Evolutionary conservation across 176 grass and related monocot genomes (phyloP).

Genomic region (Hordeum marinum): DNA sequence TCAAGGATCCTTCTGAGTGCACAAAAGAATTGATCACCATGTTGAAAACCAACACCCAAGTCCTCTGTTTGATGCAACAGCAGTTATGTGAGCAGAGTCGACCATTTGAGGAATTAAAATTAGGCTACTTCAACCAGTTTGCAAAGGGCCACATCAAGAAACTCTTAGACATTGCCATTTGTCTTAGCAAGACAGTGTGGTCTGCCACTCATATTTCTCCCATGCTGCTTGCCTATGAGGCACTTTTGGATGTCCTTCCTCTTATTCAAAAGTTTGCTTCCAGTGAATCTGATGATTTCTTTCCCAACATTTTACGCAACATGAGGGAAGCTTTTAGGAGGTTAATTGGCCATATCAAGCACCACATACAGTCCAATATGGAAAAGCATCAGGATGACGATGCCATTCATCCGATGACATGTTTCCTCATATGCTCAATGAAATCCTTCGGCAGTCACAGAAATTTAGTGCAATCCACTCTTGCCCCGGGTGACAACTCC

Average conservation of each 20-base stretch:
- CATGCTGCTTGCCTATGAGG: neutral
- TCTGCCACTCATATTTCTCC: neutral
- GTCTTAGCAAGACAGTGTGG: neutral
- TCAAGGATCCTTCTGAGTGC: neutral
- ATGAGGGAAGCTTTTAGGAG: neutral
- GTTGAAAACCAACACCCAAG: neutral
- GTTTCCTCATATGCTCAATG: neutral
- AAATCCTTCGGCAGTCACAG: neutral
- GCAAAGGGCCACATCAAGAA: neutral
- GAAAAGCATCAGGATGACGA: neutral
- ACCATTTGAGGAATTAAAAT: neutral
- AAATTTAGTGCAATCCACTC: neutral
- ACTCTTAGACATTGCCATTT: neutral
- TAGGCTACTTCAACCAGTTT: neutral
- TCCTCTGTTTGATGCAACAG: neutral
- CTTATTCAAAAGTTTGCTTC: neutral
- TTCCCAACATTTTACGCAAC: neutral
- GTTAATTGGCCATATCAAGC: neutral
- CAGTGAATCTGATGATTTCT: neutral
- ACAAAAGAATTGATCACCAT: neutral
- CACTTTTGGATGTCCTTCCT: neutral
- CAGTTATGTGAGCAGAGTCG: neutral
- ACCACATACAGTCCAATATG: neutral
- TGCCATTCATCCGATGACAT: neutral
- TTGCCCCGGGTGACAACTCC: neutral